Evolutionary conservation across 495 filamentous ascomycete species (phyloP), one percentile per base, ranked within the genome.

Genomic region (Talaromyces proteolyticus): DNA sequence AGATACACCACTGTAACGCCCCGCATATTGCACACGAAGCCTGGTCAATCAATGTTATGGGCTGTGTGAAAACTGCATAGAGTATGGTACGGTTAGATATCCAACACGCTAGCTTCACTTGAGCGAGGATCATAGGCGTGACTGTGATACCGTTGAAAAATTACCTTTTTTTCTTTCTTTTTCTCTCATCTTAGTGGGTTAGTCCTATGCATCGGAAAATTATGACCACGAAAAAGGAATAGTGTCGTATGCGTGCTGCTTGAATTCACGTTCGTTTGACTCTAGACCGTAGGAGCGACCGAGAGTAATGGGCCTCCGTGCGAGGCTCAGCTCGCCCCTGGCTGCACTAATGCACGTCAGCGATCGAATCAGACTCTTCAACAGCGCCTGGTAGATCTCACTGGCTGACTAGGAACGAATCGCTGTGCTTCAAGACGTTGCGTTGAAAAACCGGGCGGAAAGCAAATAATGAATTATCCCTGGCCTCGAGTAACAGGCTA

Each of bases 291-390:
- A 34, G 29, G 29, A 34, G 29, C 29, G 29, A 34, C 29, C 29
- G 29, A 34, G 8, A 34, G 14, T 34, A 49, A 41, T 18, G 14
- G 12, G 20, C 16, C 12, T 6, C 36, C 40, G 18, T 11, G 47
- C 47, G 26, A 41, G 34, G 29, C 47, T 49, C 47, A 49, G 47
- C 47, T 21, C 36, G 21, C 11, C 47, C 16, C 47, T 49, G 47
- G 29, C 34, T 21, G 38, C 47, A 36, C 47, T 49, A 49, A 49
- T 49, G 47, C 47, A 49, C 37, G 47, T 49, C 23, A 41, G 23
- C 29, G 34, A 39, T 24, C 47, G 22, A 49, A 49, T 49, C 37
- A 49, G 47, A 49, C 19, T n/a, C 24, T 21, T 23, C 37, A 22
- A 49, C 14, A 22, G n/a, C 19, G 47, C 12, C 22, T 49, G 20